phyloP scores from a whole-genome alignment of 2,329 filamentous ascomycete genomes.

The Ilyonectria destructans region DNA sequence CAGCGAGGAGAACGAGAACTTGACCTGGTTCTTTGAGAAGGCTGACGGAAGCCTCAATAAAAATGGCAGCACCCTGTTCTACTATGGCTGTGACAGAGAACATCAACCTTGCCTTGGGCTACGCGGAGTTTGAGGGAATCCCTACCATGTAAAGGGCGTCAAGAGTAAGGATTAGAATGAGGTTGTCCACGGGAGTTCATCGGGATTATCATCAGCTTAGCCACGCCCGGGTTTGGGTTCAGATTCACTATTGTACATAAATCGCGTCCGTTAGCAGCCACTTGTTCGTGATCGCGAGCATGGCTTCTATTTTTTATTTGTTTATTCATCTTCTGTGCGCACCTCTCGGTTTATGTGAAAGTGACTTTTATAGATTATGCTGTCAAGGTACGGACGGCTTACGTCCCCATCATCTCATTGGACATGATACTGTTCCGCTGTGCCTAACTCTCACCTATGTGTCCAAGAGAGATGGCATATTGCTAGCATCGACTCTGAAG shows the following conservation, averaged over 20 bases:
- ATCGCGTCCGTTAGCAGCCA: conserved; percentile 4
- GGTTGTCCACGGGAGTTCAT: conserved; percentile 31
- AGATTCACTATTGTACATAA: conserved; percentile 24
- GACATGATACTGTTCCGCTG: neutral
- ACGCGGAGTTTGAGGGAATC: conserved; percentile 90
- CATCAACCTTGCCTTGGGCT: conserved; percentile 91
- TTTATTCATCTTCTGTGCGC: neutral
- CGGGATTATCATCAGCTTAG: conserved; percentile 25
- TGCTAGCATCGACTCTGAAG: too few relatives aligned
- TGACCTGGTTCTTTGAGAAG: conserved; percentile 99
- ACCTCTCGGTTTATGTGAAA: neutral
- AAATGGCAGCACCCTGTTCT: conserved; percentile 93
- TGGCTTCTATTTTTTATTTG: conserved; percentile 3
- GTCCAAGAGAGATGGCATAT: too few relatives aligned
- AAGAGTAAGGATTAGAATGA: conserved; percentile 21
- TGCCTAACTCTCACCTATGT: too few relatives aligned
- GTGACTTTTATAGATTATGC: neutral
- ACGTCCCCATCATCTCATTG: neutral
- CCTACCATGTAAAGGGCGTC: conserved; percentile 64
- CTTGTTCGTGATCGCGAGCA: conserved; percentile 1
- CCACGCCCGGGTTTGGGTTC: conserved; percentile 13
- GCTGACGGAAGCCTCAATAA: conserved; percentile 91
- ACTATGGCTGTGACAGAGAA: conserved; percentile 94
- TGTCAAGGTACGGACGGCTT: neutral
- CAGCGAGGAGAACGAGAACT: conserved; percentile 94